These are phyloP conservation scores for Malus asiatica DNA, from an alignment of 306 rosid species.

Conservation along the genomic window DNA sequence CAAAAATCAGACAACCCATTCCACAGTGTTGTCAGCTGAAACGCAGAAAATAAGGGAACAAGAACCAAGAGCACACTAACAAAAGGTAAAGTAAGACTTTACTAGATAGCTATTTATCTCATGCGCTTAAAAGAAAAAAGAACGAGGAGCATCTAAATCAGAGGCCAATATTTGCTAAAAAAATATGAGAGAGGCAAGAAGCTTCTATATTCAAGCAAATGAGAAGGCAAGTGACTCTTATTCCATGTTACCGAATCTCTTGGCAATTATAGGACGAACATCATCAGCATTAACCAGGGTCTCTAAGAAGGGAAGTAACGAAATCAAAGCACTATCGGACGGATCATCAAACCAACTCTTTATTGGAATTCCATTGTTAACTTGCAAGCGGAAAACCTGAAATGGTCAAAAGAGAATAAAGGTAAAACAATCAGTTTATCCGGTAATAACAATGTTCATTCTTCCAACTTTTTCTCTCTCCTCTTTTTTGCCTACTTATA, in stretches of 20 bases:
- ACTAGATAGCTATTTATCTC: conserved; percentile 60
- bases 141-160: conserved; percentile 40
- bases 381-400: conserved; percentile 98
- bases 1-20: conserved; percentile 52
- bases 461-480: background rate
- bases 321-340: conserved; percentile 67
- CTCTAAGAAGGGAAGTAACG: conserved; percentile 96
- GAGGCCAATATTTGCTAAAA: conserved; percentile 41
- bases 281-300: conserved; percentile 84
- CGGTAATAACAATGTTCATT: background rate
- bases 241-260: conserved; percentile 86
- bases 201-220: conserved; percentile 54
- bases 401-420: conserved; percentile 26
- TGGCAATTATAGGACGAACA: conserved; percentile 89
- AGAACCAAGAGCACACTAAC: conserved; percentile 44
- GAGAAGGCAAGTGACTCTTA: conserved; percentile 53
- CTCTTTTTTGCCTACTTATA: background rate
- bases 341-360: conserved; percentile 99
- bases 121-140: conserved; percentile 37
- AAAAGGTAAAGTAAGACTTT: conserved; percentile 43
- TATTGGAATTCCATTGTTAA: conserved; percentile 96
- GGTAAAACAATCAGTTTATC: conserved; percentile 24
- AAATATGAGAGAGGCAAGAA: conserved; percentile 25
- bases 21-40: conserved; percentile 50
- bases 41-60: conserved; percentile 25